Percentiles rank a stretch among this genome's conserved stretches.
Conservation (phyloP, 176 grass and related monocot species). For the Juncus inflexus region DNA sequence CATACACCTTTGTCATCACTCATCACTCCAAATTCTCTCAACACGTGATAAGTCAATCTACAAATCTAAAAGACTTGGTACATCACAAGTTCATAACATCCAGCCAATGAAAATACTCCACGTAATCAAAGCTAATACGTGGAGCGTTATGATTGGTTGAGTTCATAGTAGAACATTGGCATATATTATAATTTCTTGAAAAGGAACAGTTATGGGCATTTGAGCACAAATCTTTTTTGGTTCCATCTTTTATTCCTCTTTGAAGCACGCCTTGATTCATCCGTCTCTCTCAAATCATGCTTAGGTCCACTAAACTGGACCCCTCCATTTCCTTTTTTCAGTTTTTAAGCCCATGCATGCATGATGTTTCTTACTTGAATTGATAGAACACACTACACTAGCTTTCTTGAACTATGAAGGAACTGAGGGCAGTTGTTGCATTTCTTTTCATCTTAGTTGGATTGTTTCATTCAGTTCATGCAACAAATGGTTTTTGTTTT, state of each 20-base stretch:
- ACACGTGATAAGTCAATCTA: slow-evolving; percentile 16
- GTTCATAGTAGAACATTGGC: too few species aligned
- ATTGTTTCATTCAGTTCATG: slow-evolving; percentile 4
- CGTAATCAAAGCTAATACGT: too few species aligned
- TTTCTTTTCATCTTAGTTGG: slow-evolving; percentile 19
- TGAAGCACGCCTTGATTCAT: neutral
- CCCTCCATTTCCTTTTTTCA: slow-evolving; percentile 17
- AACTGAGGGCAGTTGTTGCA: slow-evolving; percentile 9
- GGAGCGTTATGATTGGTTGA: too few species aligned
- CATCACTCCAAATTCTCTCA: slow-evolving; percentile 15
- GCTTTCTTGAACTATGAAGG: slow-evolving; percentile 7
- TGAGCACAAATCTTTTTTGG: slow-evolving; percentile 1
- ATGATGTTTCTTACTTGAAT: neutral
- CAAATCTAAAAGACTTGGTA: neutral
- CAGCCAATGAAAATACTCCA: neutral
- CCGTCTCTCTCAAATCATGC: neutral
- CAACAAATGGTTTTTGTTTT: slow-evolving; percentile 14
- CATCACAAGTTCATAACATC: slow-evolving; percentile 11
- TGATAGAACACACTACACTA: neutral
- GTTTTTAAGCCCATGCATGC: slow-evolving; percentile 23
- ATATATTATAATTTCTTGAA: too few species aligned
- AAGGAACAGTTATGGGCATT: slow-evolving; percentile 8
- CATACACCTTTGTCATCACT: slow-evolving; percentile 5
- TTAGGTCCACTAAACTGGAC: neutral
- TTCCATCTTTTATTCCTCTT: slow-evolving; percentile 17